Evolutionary conservation across 2,329 filamentous ascomycete genomes (phyloP), one percentile per base, ranked within the genome.

Genomic region (Nothophaeocryptopus gaeumannii): DNA sequence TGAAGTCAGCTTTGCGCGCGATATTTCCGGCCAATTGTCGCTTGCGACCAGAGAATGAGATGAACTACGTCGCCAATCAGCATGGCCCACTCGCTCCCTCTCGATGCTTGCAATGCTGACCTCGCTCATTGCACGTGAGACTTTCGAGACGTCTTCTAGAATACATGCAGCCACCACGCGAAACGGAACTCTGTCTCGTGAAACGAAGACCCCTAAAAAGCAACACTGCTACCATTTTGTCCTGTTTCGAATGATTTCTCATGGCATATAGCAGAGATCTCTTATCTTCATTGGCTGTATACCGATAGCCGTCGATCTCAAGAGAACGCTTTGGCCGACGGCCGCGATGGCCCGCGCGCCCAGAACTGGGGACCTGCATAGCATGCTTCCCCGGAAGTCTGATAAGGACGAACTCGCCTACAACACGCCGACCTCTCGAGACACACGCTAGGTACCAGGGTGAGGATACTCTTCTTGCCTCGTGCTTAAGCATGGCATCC

Each of bases 1-100:
- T 26, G 35, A 61, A 61, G 26, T 56, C 51, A 2, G 58, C 56
- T 26, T 59, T 58, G 14, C 56, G 39, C n/a, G 51, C 58, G 13
- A 15, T 51, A 31, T 61, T 54, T 13, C 56, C 41, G 31, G 56
- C 55, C 5, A 59, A 43, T 16, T 50, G 51, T 16, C 58, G 33
- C 41, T 56, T 59, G 9, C 56, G 51, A 26, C 55, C 55, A 5
- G 55, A 58, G 47, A 58, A 58, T 14, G 55, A 58, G 2, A 50
- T 58, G 41, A 53, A 56, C 54, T 55, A 40, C 14, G 26, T 26
- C 20, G 20, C 20, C 20, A 26, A 26, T 26, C 20, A 26, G 20
- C 20, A 26, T 3, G 20, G 20, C 20, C 20, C 20, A 26, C 7
- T 26, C 4, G 7, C 20, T 26, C 7, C 20, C 7, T 3, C 20